Evolutionary conservation across 768 basidiomycete genomes (phyloP), one percentile per base, ranked within the genome.

Genomic region (Leucosporidium creatinivorum): DNA sequence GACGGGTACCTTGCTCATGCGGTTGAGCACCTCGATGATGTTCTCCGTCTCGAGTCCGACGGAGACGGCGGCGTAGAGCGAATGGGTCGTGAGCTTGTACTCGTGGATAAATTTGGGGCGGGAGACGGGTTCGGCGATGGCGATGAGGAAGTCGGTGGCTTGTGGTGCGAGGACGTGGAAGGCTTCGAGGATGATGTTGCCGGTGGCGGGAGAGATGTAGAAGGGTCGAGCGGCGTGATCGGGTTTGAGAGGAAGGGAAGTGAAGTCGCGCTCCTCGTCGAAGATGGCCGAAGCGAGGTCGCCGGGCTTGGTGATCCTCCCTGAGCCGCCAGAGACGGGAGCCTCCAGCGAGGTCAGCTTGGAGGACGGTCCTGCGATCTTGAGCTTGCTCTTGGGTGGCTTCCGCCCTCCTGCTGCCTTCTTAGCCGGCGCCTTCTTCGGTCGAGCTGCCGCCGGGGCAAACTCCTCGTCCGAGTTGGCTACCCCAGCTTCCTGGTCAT

Each of bases 91-190:
- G 77, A 99, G 85, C 80, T 94, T 92, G 83, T 98, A 99, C 82
- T 98, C 96, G 81, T 99, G 94, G 70, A 98, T 93, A 80, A 94
- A 92, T 58, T 91, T 87, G 61, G 96, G 96, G 82, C 94, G 94
- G 83, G 93, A 97, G 75, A 98, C 93, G 73, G 96, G 96, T 79
- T 99, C 96, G 75, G 91, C 91, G 59, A 99, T 98, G 49, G 96
- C 94, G 54, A 94, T 91, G 55, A 99, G 83, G 76, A 99, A 98
- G 77, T 99, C 96, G 79, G 98, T 96, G 5, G 96, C 96, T 79
- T 94, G 92, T 75, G 93, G 92, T 26, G 94, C 93, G 69, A 98
- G 93, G 6, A 96, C 92, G 28, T 91, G 93, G 78, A 99, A 99
- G 0, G 91, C 92, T 79, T 99, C 96, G 44, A 99, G 85, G 68